Evolutionary conservation across 179 eudicot species (phyloP).

Genomic region (Beta macrorhiza): DNA sequence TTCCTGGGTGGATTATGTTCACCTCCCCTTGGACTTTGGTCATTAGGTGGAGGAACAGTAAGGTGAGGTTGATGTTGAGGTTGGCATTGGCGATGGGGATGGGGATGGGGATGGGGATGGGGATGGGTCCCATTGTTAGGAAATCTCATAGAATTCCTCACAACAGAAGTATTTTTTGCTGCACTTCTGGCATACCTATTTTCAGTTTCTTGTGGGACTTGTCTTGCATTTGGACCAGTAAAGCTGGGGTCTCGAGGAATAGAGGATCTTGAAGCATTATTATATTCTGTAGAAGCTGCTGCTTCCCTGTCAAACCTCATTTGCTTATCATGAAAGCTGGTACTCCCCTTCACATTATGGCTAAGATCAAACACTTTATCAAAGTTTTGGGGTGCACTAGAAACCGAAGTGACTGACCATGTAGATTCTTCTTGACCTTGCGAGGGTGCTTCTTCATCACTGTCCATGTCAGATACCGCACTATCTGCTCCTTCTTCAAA

Average conservation of each 20-base stretch:
- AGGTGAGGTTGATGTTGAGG: neutral
- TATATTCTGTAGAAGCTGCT: conserved; percentile 5
- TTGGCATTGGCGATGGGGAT: neutral
- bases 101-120: neutral
- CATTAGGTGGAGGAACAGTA: conserved; percentile 8
- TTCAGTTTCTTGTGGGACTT: conserved; percentile 21
- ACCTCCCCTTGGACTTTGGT: conserved; percentile 15
- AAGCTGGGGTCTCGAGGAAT: conserved; percentile 23
- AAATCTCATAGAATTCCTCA: conserved; percentile 13
- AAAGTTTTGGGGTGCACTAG: conserved; percentile 27
- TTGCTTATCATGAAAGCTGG: conserved; percentile 14
- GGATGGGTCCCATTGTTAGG: conserved; percentile 18
- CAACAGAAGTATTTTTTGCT: conserved; percentile 12
- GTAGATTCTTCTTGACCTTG: conserved; percentile 19
- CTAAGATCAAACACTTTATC: conserved; percentile 27
- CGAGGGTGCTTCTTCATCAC: conserved; percentile 25
- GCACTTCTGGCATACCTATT: conserved; percentile 38
- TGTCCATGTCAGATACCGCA: conserved; percentile 35
- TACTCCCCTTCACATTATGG: neutral
- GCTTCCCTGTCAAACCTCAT: conserved; percentile 12
- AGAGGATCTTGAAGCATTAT: conserved; percentile 11
- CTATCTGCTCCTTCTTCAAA: conserved; percentile 19
- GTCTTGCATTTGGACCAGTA: conserved; percentile 22
- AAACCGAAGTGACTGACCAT: conserved; percentile 34
- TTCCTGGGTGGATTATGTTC: conserved; percentile 21